Evolutionary conservation across 2,329 filamentous ascomycete genomes (phyloP).

Genomic region (Dryadomyces quercivorus): DNA sequence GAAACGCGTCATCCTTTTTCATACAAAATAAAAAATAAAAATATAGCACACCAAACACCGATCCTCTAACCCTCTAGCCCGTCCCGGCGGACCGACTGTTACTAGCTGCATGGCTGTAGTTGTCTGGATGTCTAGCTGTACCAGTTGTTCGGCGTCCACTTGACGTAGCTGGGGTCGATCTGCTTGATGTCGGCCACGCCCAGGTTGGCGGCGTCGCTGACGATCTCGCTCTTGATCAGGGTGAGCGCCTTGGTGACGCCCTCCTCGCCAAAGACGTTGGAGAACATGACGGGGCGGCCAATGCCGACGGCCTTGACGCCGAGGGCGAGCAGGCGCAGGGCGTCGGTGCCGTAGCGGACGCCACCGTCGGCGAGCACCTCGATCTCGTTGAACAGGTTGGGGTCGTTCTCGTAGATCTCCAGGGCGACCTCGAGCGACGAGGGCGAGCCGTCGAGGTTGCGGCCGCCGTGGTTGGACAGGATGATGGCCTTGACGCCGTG

Average conservation of each 20-base stretch:
- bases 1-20: too few species aligned
- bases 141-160: slow-evolving; percentile 19
- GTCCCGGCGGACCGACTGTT: too few species aligned
- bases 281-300: slow-evolving; percentile 33
- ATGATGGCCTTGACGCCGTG: slow-evolving; percentile 32
- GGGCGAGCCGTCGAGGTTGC: slow-evolving; percentile 33
- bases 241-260: slow-evolving; percentile 31
- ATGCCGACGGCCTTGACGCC: slow-evolving; percentile 34
- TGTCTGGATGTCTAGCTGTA: slow-evolving; percentile 5
- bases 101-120: too few species aligned
- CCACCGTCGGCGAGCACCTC: slow-evolving; percentile 37
- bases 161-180: slow-evolving; percentile 17
- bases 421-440: slow-evolving; percentile 29
- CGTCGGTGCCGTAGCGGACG: slow-evolving; percentile 31
- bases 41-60: too few species aligned
- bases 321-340: slow-evolving; percentile 32
- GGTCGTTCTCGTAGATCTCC: slow-evolving; percentile 29
- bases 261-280: slow-evolving; percentile 36
- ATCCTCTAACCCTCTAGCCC: too few species aligned
- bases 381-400: slow-evolving; percentile 26
- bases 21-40: too few species aligned
- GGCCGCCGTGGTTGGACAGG: slow-evolving; percentile 37
- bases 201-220: slow-evolving; percentile 30
- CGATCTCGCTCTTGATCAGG: slow-evolving; percentile 37
- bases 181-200: slow-evolving; percentile 25